Evolutionary conservation across 495 filamentous ascomycete genomes (phyloP).

Genomic region (Penicillium flavigenum): DNA sequence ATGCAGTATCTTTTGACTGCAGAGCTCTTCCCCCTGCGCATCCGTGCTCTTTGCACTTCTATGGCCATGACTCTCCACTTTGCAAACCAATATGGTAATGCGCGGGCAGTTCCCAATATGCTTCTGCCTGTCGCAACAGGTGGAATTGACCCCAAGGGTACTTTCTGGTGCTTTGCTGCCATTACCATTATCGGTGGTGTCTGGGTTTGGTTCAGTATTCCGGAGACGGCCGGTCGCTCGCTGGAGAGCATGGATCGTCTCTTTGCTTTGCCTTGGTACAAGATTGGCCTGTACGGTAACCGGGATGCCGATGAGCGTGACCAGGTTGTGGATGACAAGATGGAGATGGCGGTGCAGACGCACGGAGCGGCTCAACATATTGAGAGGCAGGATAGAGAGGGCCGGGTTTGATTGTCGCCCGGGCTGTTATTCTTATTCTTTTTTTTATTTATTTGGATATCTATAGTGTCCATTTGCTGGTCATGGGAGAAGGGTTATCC

Average conservation of each 20-base stretch:
- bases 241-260: constrained; percentile 63
- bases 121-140: constrained; percentile 44
- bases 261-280: constrained; percentile 66
- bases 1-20: constrained; percentile 76
- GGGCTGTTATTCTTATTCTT: neutral
- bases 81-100: constrained; percentile 70
- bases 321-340: constrained; percentile 31
- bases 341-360: constrained; percentile 19
- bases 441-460: neutral
- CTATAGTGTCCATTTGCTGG: neutral
- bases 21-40: constrained; percentile 68
- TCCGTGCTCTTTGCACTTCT: constrained; percentile 45
- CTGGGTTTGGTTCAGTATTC: constrained; percentile 58
- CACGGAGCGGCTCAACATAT: constrained; percentile 23
- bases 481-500: neutral
- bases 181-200: constrained; percentile 57
- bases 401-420: constrained; percentile 1
- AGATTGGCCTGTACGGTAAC: constrained; percentile 61
- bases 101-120: constrained; percentile 57
- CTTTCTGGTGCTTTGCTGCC: constrained; percentile 68
- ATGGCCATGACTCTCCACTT: constrained; percentile 61
- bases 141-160: constrained; percentile 49
- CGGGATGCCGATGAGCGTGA: constrained; percentile 53
- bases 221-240: constrained; percentile 43
- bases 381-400: constrained; percentile 9